Base-by-base conservation (phyloP, 2,329 filamentous ascomycete genomes). In the Nigrospora oryzae region DNA sequence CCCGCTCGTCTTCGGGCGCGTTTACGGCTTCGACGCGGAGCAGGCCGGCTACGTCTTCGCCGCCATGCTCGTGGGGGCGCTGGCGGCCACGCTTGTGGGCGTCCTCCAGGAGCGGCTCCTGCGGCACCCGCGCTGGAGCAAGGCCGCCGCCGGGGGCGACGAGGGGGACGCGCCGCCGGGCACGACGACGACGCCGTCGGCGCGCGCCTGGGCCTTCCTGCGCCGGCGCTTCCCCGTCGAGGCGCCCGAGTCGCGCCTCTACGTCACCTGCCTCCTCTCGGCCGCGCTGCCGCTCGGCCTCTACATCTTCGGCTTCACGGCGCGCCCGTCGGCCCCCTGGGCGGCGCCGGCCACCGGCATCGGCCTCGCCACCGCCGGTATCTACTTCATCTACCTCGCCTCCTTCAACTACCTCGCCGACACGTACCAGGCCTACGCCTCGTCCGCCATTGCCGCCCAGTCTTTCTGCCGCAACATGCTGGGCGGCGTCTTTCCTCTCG, bases 391-490 rank as follows among this genome's bases (percentile, higher is more conserved):
- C 33, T 94, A 94, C 58, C 74, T 96, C 1, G 84, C 89, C 3
- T 86, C 89, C 0, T 95, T 96, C 68, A 96, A 96, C 60, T 96
- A 95, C 55, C 74, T 96, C 2, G 89, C 89, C 16, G 90, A 96
- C 59, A 84, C 83, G 1, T 96, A 95, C 62, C 84, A 89, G 58
- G 73, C 77, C 3, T 95, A 91, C 56, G 88, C 90, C 0, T 89
- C 83, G 35, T 93, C 86, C 1, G 89, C 90, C 0, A 69, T 95
- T 6, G 90, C 90, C 0, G 88, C 89, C 1, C 89, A 95, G 67
- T 85, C 80, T 14, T 94, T 87, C 60, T 91, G 87, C 55, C 79
- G 90, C 11, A 96, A 95, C 59, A 70, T 95, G 2, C 68, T 95
- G 0, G 89, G 84, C 10, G 90, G 89, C 2, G 65, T 81, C 0